phyloP scores from a whole-genome alignment of 371 early-diverging fungal species.

The Chytridium lagenaria region DNA sequence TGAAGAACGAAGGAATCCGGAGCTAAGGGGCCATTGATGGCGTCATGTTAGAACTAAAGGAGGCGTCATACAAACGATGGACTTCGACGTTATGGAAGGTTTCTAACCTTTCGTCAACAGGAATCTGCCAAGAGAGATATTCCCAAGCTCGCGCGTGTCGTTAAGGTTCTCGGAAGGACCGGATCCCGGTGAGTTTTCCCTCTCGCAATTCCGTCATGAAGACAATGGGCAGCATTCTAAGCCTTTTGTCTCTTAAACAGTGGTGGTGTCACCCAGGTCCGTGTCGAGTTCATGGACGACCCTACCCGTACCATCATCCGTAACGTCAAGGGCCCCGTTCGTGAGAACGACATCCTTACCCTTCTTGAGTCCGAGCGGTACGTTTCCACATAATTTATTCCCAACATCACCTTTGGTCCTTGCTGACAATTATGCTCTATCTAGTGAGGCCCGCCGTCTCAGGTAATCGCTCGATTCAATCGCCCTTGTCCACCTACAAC shows the following conservation, averaged over 20 bases:
- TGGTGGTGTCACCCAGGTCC: conserved; percentile 96
- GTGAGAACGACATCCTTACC: conserved; percentile 93
- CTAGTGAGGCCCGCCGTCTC: conserved; percentile 94
- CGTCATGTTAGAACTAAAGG: too few species aligned
- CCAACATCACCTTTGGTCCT: neutral
- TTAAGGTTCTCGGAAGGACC: conserved; percentile 97
- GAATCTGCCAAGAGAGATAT: conserved; percentile 66
- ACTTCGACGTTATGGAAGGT: neutral
- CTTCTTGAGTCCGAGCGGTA: conserved; percentile 96
- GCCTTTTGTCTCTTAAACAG: conserved; percentile 37
- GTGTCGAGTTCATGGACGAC: conserved; percentile 98
- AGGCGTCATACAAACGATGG: too few species aligned
- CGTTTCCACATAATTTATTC: too few species aligned
- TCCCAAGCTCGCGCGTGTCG: conserved; percentile 93
- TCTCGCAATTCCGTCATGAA: neutral
- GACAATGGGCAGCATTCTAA: neutral
- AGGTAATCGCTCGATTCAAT: too few species aligned
- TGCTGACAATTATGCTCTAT: neutral
- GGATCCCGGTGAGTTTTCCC: conserved; percentile 82
- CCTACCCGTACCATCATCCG: conserved; percentile 95
- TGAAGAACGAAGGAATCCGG: too few species aligned
- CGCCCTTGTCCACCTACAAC: too few species aligned
- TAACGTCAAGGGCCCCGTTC: conserved; percentile 99
- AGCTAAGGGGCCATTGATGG: too few species aligned
- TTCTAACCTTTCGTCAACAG: neutral